Base-by-base conservation (phyloP, 2,329 filamentous ascomycete species). In the Pseudonectria buxi region DNA sequence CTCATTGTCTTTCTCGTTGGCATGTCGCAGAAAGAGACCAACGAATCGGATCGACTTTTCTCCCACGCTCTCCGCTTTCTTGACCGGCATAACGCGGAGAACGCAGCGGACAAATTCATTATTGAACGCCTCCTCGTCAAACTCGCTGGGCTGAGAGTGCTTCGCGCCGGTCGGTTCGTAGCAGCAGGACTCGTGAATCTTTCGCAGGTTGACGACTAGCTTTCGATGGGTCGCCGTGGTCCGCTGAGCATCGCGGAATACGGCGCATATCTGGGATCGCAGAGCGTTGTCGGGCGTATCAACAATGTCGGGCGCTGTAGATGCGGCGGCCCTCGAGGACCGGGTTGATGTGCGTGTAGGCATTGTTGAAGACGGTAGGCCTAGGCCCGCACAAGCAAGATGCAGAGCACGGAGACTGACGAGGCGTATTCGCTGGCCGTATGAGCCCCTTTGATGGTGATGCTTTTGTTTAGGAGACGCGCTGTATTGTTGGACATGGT, bases 161-260 rank as follows among this genome's bases (percentile, higher is more conserved):
- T 71, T 76, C 16, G 64, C 63, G 43, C 61, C 69, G 24, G 63
- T 69, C 13, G 68, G 76, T 48, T 81, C 77, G 50, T 81, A 81
- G 55, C 76, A 81, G 64, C 87, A 95, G 26, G 81, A 72, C 57
- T 95, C 90, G 54, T 96, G 90, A 28, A 95, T 75, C 62, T 95
- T 95, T 45, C 90, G 80, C 41, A 98, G 67, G 32, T 81, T 88
- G 41, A 95, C 84, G 4, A 84, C 83, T 0, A 95, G 74, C 57
- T 96, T 96, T 41, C 90, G 74, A 58, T 98, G 92, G 2, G 86
- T 86, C 2, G 89, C 87, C 0, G 85, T 94, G 2, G 86, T 94
- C 50, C 83, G 81, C 61, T 98, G 92, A 24, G 90, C 88, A 59
- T 89, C 84, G 46, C 74, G 73, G 55, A 89, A 89, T 32, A 87